Percentiles rank a stretch among this genome's conserved stretches.
Evolutionary conservation across 2,329 filamentous ascomycete genomes (phyloP).

Genomic region (Diaporthe citriasiana): DNA sequence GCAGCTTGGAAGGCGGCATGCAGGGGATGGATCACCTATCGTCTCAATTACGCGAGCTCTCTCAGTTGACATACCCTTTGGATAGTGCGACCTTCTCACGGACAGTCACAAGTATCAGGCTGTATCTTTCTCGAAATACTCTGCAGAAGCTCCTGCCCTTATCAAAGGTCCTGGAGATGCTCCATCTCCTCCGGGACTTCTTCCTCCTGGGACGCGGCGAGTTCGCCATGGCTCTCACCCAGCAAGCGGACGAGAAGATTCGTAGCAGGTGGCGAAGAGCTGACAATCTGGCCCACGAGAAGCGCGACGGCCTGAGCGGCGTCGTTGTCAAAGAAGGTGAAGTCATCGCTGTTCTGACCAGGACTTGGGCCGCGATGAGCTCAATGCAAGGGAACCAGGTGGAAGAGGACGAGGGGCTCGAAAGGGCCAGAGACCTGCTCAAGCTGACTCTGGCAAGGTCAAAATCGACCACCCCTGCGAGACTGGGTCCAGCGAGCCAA

Average conservation of each 20-base stretch:
- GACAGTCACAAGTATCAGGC: constrained; percentile 81
- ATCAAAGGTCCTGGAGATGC: constrained; percentile 79
- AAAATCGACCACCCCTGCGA: constrained; percentile 55
- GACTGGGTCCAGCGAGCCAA: constrained; percentile 52
- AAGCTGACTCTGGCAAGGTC: constrained; percentile 74
- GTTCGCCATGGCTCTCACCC: constrained; percentile 88
- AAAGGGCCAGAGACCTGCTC: constrained; percentile 84
- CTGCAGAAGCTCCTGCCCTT: constrained; percentile 86
- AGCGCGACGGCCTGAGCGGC: constrained; percentile 70
- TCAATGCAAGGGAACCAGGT: constrained; percentile 77
- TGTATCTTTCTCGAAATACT: constrained; percentile 86
- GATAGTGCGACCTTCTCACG: constrained; percentile 77
- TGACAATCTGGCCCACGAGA: constrained; percentile 70
- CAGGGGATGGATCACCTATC: constrained; percentile 73
- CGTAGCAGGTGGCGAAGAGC: constrained; percentile 79
- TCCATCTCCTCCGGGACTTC: constrained; percentile 86
- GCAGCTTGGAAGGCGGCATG: constrained; percentile 59
- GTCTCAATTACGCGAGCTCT: constrained; percentile 77
- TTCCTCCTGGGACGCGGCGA: constrained; percentile 90
- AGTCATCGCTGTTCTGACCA: constrained; percentile 80
- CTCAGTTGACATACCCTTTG: constrained; percentile 80
- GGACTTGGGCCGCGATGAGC: constrained; percentile 85
- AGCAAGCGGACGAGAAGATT: constrained; percentile 86
- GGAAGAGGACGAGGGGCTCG: constrained; percentile 86
- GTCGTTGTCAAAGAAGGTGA: constrained; percentile 89